Percentiles rank a stretch among this genome's conserved stretches.
Evolutionary conservation across 495 filamentous ascomycete genomes (phyloP).

Genomic region (Penicillium dipodomyicola): DNA sequence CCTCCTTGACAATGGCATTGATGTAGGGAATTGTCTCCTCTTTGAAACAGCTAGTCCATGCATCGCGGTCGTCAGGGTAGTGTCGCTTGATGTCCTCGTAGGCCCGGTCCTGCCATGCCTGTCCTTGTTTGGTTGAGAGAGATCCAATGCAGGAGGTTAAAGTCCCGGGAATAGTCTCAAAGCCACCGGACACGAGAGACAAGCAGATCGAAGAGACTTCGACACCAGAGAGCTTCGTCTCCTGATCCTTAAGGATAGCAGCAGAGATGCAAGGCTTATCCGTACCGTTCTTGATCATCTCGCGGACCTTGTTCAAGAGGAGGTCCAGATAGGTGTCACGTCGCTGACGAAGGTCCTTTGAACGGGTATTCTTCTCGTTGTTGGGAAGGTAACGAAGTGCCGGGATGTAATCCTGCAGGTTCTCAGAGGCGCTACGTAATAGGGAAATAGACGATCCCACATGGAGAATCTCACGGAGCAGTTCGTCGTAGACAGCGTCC

Average conservation of each 20-base stretch:
- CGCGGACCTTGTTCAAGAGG: constrained; percentile 47
- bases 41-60: constrained; percentile 45
- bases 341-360: constrained; percentile 43
- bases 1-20: constrained; percentile 54
- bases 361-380: constrained; percentile 47
- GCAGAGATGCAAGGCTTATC: constrained; percentile 54
- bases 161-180: constrained; percentile 52
- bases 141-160: constrained; percentile 49
- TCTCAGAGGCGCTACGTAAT: constrained; percentile 49
- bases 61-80: constrained; percentile 47
- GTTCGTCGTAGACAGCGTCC: constrained; percentile 48
- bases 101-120: constrained; percentile 49
- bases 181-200: constrained; percentile 51
- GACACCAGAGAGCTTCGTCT: constrained; percentile 47
- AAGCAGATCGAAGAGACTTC: constrained; percentile 52
- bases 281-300: constrained; percentile 47
- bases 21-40: constrained; percentile 51
- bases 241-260: constrained; percentile 50
- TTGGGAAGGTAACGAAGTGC: constrained; percentile 46
- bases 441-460: constrained; percentile 50
- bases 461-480: constrained; percentile 50
- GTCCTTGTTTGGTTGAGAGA: constrained; percentile 46
- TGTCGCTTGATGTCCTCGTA: constrained; percentile 53
- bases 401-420: constrained; percentile 53
- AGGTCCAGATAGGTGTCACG: constrained; percentile 48